Evolutionary conservation across 768 basidiomycete species (phyloP), one percentile per base, ranked within the genome.

Genomic region (Cystobasidium ongulense): DNA sequence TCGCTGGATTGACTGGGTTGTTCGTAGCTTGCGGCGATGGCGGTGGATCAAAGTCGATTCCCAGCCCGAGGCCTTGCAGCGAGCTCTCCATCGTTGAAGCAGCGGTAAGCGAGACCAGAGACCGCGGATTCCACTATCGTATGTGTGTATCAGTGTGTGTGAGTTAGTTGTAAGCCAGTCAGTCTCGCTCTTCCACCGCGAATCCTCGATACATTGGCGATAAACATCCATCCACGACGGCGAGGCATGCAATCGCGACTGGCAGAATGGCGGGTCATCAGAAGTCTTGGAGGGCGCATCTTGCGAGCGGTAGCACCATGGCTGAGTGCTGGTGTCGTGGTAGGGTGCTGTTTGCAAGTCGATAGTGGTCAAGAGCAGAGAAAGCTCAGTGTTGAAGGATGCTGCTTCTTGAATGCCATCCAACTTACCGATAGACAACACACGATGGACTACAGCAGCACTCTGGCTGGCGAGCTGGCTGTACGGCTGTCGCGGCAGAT

Each of bases 1-100:
- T 43, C 7, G 65, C 65, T 31, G 65, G 65, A 67, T 67, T 67
- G 65, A 25, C 35, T 1, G 63, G 11, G 35, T 8, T 39, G 25
- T 64, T 7, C 23, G 53, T 35, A 8, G 33, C 7, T 10, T 41
- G 65, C 65, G 65, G 65, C 27, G 65, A 67, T 18, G 65, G 65
- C 4, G 65, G 65, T 15, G 65, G 65, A 50, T 67, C 36, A 50
- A 67, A 67, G 43, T 52, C 36, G 65, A 67, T 67, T n/a, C 65
- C 65, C 25, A 67, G 63, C 11, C 63, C 63, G 63, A 38, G 13
- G 11, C 46, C 46, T 21, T 50, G 46, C 39, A 39, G 39, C 17
- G 39, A 17, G 46, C 15, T 11, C 15, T 50, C 46, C 46, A 50
- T 50, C 8, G 46, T 39, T n/a, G n/a, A n/a, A n/a, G 39, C 39